A percentile compares a stretch with the other conserved stretches of the same genome.
These are phyloP conservation scores for Cyclotella cryptica DNA, from an alignment of 108 stramenopile genomes.

Conservation along the genomic window DNA sequence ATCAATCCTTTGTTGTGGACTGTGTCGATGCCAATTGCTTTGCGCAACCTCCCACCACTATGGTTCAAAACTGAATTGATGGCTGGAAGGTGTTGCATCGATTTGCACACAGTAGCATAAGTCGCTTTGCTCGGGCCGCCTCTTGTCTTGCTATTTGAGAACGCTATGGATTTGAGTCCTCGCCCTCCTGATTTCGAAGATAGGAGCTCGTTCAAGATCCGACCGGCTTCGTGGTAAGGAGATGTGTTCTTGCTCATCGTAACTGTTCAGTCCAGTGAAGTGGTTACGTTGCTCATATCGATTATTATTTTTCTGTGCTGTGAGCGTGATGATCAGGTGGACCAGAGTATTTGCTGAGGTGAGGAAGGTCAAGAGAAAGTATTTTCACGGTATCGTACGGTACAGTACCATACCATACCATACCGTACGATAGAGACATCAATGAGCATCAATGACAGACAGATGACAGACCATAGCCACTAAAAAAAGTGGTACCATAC, in stretches of 20 bases:
- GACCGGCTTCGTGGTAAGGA: constrained; percentile 46
- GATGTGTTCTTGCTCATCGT: constrained; percentile 38
- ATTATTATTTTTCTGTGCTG: too few relatives aligned
- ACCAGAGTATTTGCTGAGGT: too few relatives aligned
- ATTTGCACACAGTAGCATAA: constrained; percentile 56
- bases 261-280: not conserved
- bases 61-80: constrained; percentile 44
- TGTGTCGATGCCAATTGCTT: constrained; percentile 44
- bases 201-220: constrained; percentile 42
- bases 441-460: too few relatives aligned
- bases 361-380: too few relatives aligned
- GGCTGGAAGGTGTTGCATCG: constrained; percentile 46
- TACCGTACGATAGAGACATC: too few relatives aligned
- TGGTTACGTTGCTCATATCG: too few relatives aligned
- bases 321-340: too few relatives aligned
- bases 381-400: too few relatives aligned
- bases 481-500: too few relatives aligned
- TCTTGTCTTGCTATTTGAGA: constrained; percentile 30
- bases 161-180: constrained; percentile 51
- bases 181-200: constrained; percentile 25
- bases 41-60: constrained; percentile 38
- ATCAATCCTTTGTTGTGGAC: constrained; percentile 63
- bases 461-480: too few relatives aligned
- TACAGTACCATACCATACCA: too few relatives aligned
- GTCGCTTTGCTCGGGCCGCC: constrained; percentile 38